These are phyloP conservation scores for Schizochytrium sp. DNA, from an alignment of 108 stramenopile species.

Conservation along the genomic window DNA sequence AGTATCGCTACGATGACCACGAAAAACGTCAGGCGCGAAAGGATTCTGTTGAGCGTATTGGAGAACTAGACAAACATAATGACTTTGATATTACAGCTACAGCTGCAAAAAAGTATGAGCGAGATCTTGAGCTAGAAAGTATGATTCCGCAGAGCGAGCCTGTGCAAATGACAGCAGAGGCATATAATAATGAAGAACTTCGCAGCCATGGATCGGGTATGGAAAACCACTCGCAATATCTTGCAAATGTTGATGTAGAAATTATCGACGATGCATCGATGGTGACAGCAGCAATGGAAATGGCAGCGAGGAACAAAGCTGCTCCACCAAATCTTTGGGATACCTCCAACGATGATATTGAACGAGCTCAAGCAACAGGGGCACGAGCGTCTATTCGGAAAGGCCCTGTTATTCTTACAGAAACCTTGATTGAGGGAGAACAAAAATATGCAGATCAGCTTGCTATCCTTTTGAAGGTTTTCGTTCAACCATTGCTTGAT, in stretches of 20 bases:
- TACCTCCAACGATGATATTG: neutral
- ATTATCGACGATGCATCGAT: constrained; percentile 3
- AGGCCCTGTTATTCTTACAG: neutral
- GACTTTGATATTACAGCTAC: constrained; percentile 5
- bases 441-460: neutral
- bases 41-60: neutral
- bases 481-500: constrained; percentile 44
- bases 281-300: neutral
- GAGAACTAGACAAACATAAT: neutral
- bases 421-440: neutral
- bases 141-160: neutral
- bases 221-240: no score
- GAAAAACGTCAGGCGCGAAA: neutral
- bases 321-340: constrained; percentile 14
- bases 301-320: neutral
- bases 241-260: neutral
- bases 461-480: neutral
- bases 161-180: neutral
- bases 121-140: neutral
- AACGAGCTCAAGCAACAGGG: neutral
- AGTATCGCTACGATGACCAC: neutral
- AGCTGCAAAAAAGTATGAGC: neutral
- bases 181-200: no score
- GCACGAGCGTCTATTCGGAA: neutral
- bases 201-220: no score